Percentiles rank a stretch among this genome's conserved stretches.
phyloP scores from a whole-genome alignment of 352 stramenopile species.

The Pythium brassicae region DNA sequence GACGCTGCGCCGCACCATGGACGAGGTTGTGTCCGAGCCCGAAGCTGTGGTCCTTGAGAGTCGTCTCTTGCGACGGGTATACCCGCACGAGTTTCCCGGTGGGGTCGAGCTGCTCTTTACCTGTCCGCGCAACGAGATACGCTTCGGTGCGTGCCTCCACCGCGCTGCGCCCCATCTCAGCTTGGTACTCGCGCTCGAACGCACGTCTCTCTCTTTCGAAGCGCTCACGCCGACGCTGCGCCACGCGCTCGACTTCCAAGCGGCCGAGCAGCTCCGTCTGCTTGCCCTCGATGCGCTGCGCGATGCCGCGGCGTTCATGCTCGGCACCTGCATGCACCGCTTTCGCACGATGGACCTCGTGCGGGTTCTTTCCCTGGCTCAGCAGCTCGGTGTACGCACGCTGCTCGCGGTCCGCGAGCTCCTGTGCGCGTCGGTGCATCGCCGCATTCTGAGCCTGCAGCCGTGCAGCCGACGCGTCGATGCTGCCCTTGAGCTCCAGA shows the following conservation, averaged over 20 bases:
- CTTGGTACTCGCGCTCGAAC: slow-evolving; percentile 68
- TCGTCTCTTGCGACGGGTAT: slow-evolving; percentile 72
- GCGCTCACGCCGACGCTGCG: slow-evolving; percentile 31
- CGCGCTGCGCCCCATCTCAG: slow-evolving; percentile 54
- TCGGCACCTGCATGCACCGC: slow-evolving; percentile 32
- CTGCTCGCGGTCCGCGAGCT: slow-evolving; percentile 26
- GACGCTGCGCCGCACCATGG: slow-evolving; percentile 29
- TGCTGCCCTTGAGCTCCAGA: slow-evolving; percentile 50
- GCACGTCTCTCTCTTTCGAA: slow-evolving; percentile 31
- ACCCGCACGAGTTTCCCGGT: slow-evolving; percentile 56
- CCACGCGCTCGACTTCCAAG: slow-evolving; percentile 47
- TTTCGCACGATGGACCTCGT: slow-evolving; percentile 56
- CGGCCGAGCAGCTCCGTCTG: slow-evolving; percentile 45
- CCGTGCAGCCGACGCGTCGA: slow-evolving; percentile 38
- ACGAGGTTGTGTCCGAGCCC: slow-evolving; percentile 53
- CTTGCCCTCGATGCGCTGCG: slow-evolving; percentile 46
- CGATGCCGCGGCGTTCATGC: slow-evolving; percentile 33
- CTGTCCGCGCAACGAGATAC: slow-evolving; percentile 54
- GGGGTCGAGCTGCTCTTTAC: slow-evolving; percentile 54
- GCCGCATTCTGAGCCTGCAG: slow-evolving; percentile 45
- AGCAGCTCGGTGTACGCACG: slow-evolving; percentile 47
- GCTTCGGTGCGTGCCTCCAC: slow-evolving; percentile 45
- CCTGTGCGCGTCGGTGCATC: slow-evolving; percentile 20
- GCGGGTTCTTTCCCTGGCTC: slow-evolving; percentile 70
- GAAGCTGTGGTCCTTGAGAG: slow-evolving; percentile 67